Conservation (phyloP, 2,329 filamentous ascomycete species). For the Didymosphaeria variabile region DNA sequence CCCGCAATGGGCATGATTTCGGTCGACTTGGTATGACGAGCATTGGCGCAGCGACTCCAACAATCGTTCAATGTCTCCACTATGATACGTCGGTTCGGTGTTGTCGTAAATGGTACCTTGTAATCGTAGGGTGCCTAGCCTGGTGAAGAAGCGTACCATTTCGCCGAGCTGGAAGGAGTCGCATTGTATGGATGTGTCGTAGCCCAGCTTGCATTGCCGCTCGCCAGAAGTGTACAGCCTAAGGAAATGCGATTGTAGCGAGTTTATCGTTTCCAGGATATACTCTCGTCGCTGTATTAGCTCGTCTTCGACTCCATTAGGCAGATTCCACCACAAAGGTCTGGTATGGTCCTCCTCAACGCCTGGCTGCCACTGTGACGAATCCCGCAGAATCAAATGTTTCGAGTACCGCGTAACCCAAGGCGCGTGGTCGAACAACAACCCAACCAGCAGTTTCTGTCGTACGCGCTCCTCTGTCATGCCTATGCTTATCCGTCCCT, state of each 20-base stretch:
- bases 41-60: conserved; percentile 70
- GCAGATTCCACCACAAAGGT: conserved; percentile 77
- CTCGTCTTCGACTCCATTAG: conserved; percentile 74
- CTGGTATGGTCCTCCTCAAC: conserved; percentile 49
- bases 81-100: conserved; percentile 59
- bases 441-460: conserved; percentile 73
- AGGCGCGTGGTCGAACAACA: conserved; percentile 69
- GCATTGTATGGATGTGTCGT: conserved; percentile 75
- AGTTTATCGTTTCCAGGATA: conserved; percentile 74
- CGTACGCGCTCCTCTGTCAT: conserved; percentile 71
- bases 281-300: conserved; percentile 71
- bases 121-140: conserved; percentile 68
- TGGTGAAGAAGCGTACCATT: conserved; percentile 75
- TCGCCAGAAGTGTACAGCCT: conserved; percentile 72
- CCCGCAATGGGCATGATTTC: conserved; percentile 77
- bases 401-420: conserved; percentile 70
- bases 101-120: conserved; percentile 54
- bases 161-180: conserved; percentile 82
- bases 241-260: conserved; percentile 74
- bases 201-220: conserved; percentile 75
- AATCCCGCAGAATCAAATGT: conserved; percentile 73
- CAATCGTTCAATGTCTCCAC: conserved; percentile 69
- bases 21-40: conserved; percentile 77
- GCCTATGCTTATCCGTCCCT: conserved; percentile 49
- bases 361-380: conserved; percentile 62